These are phyloP conservation scores for Tritrichomonas musculus DNA, from an alignment of 208 protist genomes.

Conservation along the genomic window DNA sequence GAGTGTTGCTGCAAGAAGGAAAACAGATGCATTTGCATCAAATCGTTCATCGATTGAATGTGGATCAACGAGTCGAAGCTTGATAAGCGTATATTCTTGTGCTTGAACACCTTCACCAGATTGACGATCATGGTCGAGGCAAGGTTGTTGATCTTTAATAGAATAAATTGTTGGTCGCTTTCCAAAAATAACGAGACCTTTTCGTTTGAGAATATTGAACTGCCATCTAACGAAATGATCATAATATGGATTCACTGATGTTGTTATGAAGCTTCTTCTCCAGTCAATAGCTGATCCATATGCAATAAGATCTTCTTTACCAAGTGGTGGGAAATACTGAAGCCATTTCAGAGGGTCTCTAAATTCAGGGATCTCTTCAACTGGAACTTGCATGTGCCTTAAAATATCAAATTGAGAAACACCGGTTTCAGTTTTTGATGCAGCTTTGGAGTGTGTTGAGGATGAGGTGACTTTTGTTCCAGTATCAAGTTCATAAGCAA, in stretches of 20 bases:
- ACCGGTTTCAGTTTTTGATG: not conserved
- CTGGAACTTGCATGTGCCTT: constrained; percentile 78
- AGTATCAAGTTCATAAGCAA: constrained; percentile 50
- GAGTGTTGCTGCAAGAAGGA: constrained; percentile 92
- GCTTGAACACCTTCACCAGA: constrained; percentile 87
- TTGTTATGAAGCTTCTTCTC: constrained; percentile 98
- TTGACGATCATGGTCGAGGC: constrained; percentile 96
- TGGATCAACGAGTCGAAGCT: constrained; percentile 76
- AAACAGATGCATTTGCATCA: constrained; percentile 66
- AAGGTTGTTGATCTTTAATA: constrained; percentile 93
- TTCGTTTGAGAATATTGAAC: constrained; percentile 58
- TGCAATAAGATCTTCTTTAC: constrained; percentile 76
- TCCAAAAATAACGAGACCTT: constrained; percentile 54
- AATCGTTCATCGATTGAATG: constrained; percentile 49
- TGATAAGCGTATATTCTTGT: constrained; percentile 83
- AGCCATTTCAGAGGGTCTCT: constrained; percentile 92
- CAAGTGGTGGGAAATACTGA: constrained; percentile 92
- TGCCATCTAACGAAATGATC: constrained; percentile 97
- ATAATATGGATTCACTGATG: constrained; percentile 95
- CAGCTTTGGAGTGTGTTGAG: not conserved
- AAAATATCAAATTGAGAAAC: constrained; percentile 87
- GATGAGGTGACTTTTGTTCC: not conserved
- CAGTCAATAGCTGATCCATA: constrained; percentile 92
- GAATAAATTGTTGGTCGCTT: constrained; percentile 77
- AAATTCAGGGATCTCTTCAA: constrained; percentile 92